phyloP scores from a whole-genome alignment of 805 yeast genomes.

The Starmerella bombi region DNA sequence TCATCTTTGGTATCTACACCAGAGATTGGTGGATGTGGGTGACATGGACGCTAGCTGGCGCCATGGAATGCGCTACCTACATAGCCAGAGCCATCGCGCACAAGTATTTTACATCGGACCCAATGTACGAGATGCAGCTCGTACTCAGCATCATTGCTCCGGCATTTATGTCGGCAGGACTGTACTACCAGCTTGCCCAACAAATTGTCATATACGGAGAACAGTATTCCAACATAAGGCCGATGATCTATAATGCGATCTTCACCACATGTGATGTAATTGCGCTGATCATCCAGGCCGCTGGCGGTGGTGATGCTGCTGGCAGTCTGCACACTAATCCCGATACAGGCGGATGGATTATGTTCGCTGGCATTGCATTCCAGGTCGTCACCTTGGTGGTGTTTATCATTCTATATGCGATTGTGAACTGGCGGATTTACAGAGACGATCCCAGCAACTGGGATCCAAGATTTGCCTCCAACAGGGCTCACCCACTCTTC shows the following conservation, averaged over 20 bases:
- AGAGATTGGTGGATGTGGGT: conserved; percentile 55
- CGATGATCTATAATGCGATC: conserved; percentile 48
- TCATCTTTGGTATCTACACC: conserved; percentile 33
- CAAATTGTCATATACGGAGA: conserved; percentile 48
- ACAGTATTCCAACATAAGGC: conserved; percentile 38
- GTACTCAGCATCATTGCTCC: conserved; percentile 66
- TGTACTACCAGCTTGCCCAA: conserved; percentile 60
- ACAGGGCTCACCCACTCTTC: conserved; percentile 18
- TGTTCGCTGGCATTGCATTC: conserved; percentile 66
- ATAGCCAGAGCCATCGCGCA: conserved; percentile 41
- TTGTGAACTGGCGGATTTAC: conserved; percentile 26
- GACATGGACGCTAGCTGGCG: conserved; percentile 43
- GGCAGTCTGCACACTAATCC: conserved; percentile 33
- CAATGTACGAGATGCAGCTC: conserved; percentile 48
- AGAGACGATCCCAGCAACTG: conserved; percentile 7
- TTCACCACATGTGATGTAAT: conserved; percentile 56
- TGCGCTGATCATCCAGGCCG: conserved; percentile 54
- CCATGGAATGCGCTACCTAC: conserved; percentile 57
- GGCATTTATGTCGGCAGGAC: conserved; percentile 71
- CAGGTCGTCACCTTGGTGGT: conserved; percentile 60
- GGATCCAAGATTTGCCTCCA: conserved; percentile 14
- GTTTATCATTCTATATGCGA: conserved; percentile 40
- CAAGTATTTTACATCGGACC: conserved; percentile 25
- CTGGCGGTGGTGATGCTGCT: conserved; percentile 49
- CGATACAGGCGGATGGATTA: conserved; percentile 44